phyloP scores from a whole-genome alignment of 495 filamentous ascomycete genomes.

The Clohesyomyces aquaticus region DNA sequence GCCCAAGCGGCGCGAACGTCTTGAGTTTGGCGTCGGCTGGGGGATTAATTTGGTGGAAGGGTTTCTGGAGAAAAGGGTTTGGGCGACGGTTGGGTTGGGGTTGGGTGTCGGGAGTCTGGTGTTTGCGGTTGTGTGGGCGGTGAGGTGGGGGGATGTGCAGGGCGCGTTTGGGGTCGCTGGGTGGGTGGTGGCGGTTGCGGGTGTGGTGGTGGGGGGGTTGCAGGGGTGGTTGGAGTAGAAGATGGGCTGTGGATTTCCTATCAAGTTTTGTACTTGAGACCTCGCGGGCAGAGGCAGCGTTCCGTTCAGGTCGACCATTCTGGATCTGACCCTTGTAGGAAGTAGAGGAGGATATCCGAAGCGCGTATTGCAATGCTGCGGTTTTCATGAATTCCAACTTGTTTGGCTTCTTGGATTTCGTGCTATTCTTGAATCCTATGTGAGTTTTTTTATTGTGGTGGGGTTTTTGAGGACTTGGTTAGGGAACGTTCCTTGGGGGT shows the following conservation, averaged over 20 bases:
- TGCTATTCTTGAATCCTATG: no score
- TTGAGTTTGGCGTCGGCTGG: slow-evolving; percentile 47
- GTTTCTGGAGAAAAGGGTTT: slow-evolving; percentile 47
- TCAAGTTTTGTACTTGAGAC: no score
- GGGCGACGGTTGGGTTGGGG: slow-evolving; percentile 39
- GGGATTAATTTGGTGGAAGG: slow-evolving; percentile 52
- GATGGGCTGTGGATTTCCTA: neutral
- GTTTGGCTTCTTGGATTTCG: no score
- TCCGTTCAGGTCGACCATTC: no score
- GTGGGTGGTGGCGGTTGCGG: slow-evolving; percentile 44
- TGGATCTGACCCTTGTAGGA: no score
- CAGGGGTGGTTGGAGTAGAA: slow-evolving; percentile 42
- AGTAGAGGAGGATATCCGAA: no score
- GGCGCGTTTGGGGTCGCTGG: slow-evolving; percentile 51
- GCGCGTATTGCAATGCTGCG: no score
- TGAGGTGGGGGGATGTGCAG: slow-evolving; percentile 45
- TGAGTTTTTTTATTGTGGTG: no score
- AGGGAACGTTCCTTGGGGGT: no score
- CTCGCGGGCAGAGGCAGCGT: no score
- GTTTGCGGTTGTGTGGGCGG: slow-evolving; percentile 48
- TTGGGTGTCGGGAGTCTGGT: slow-evolving; percentile 46
- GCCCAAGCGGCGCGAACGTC: slow-evolving; percentile 38
- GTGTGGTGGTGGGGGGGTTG: slow-evolving; percentile 43
- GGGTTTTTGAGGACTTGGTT: no score
- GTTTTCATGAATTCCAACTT: no score